Base-by-base conservation (phyloP, 2,329 filamentous ascomycete species). In the Colletotrichum sp. region DNA sequence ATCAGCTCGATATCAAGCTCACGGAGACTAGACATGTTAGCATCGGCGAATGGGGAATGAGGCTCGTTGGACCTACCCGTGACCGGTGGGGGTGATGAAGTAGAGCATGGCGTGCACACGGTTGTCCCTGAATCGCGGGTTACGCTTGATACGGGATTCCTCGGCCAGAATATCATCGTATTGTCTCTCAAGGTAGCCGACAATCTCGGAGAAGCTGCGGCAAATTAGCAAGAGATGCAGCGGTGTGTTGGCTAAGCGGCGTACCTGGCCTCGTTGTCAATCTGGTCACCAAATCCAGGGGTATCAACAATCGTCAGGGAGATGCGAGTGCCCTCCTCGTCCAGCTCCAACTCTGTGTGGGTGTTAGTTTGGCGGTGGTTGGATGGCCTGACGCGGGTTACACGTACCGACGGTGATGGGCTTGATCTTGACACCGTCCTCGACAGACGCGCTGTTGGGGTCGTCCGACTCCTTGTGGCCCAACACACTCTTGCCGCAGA, bases 111-210 rank as follows among this genome's bases (percentile, higher is more conserved):
- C 97, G 84, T 99, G 97, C 65, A 99, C 95, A 89, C 97, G 95
- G 90, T 99, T 99, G 89, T 99, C 97, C 84, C 97, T 94, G 94
- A 99, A 99, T 83, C 97, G 94, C 81, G 97, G 97, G 90, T 99
- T 99, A 96, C 97, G 97, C 95, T 99, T 99, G 91, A 99, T 99
- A 90, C 97, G 95, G 83, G 97, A 99, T 90, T 99, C 97, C 89
- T 99, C 96, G 78, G 97, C 96, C 82, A 99, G 92, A 90, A 99
- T 99, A 86, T 99, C 96, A 87, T 99, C 97, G 87, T 99, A 99
- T 92, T 99, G 96, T 89, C 96, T 93, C 91, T 99, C 97, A 83
- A 99, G 95, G 88, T 98, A 98, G 81, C 96, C 96, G 81, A 98
- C 96, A 83, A 99, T 99, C 88, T 99, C 97, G 82, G 94, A 94